These are phyloP conservation scores for Hymenoscyphus scutula DNA, from an alignment of 2,329 filamentous ascomycete species.

Conservation along the genomic window DNA sequence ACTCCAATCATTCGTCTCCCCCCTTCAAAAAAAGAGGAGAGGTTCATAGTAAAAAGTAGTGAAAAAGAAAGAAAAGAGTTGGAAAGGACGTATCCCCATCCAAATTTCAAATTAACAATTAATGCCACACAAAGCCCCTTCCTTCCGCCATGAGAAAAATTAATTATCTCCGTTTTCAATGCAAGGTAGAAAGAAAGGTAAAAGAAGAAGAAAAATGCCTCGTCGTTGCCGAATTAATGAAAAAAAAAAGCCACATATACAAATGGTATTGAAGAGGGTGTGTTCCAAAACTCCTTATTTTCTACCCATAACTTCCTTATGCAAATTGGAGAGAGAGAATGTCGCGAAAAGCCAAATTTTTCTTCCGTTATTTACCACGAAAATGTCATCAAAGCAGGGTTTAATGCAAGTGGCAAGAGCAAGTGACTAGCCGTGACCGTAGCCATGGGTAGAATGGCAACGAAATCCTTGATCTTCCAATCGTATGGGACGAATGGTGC, in stretches of 20 bases:
- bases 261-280: not conserved
- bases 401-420: conserved; percentile 68
- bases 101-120: no score
- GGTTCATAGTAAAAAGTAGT: not conserved
- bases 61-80: not conserved
- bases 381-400: conserved; percentile 78
- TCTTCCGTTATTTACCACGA: conserved; percentile 55
- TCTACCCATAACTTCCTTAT: conserved; percentile 1
- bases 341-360: not conserved
- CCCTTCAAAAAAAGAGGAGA: no score
- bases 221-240: not conserved
- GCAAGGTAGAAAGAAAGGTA: not conserved
- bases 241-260: conserved; percentile 4
- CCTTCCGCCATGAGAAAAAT: not conserved
- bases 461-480: conserved; percentile 68
- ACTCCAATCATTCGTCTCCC: no score
- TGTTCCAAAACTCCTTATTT: conserved; percentile 1
- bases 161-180: not conserved
- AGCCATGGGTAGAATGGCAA: conserved; percentile 74
- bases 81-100: not conserved
- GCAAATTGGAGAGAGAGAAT: not conserved
- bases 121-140: no score
- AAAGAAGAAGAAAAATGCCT: not conserved
- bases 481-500: conserved; percentile 62
- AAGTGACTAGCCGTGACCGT: conserved; percentile 69